Conservation (phyloP, 805 yeast species). For the Suhomyces vadensis region DNA sequence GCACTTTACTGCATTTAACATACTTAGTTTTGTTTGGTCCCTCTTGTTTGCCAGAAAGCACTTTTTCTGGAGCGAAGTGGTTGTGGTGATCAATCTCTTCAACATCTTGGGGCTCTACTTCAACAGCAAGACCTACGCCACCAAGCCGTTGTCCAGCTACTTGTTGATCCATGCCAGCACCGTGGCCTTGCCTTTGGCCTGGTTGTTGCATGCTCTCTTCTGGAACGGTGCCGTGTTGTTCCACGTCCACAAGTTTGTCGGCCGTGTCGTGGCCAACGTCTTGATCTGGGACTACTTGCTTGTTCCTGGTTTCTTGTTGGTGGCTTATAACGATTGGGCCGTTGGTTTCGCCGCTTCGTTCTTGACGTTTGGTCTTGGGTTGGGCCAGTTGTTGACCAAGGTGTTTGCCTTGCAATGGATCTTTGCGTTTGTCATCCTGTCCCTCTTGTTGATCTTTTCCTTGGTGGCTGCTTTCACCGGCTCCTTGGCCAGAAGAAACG, state of each 20-base stretch:
- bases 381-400: constrained; percentile 68
- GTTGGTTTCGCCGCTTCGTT: constrained; percentile 60
- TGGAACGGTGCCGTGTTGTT: constrained; percentile 85
- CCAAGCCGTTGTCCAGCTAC: constrained; percentile 54
- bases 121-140: constrained; percentile 57
- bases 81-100: constrained; percentile 58
- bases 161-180: constrained; percentile 63
- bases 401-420: constrained; percentile 83
- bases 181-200: constrained; percentile 69
- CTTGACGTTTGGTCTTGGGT: constrained; percentile 64
- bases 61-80: constrained; percentile 59
- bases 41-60: constrained; percentile 58
- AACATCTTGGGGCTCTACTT: constrained; percentile 58
- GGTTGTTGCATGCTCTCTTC: constrained; percentile 72
- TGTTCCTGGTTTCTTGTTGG: constrained; percentile 59
- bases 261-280: constrained; percentile 70
- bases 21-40: constrained; percentile 63
- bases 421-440: constrained; percentile 70
- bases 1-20: constrained; percentile 65
- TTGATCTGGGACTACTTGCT: constrained; percentile 76
- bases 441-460: constrained; percentile 53
- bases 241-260: constrained; percentile 58
- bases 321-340: constrained; percentile 69
- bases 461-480: constrained; percentile 48
- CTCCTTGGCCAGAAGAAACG: neutral